Percentiles rank a stretch among this genome's conserved stretches.
phyloP scores from a whole-genome alignment of 371 early-diverging fungal species.

The Apophysomyces sp. region DNA sequence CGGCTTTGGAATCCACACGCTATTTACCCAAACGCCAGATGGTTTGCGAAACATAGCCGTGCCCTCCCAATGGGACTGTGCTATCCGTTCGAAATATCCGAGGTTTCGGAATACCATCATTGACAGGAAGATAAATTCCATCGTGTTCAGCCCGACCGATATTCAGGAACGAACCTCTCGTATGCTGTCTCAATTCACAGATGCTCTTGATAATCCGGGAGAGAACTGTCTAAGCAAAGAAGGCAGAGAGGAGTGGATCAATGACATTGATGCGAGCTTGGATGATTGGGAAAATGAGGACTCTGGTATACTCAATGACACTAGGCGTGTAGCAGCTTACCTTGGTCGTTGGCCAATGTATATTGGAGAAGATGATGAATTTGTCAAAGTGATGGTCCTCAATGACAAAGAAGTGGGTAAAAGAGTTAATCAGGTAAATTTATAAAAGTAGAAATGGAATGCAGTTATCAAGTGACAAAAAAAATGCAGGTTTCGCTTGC shows the following conservation, averaged over 20 bases:
- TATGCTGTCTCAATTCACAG: conserved; percentile 34
- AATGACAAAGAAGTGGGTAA: conserved; percentile 44
- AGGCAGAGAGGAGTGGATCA: conserved; percentile 48
- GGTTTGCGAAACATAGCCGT: conserved; percentile 37
- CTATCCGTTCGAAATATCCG: conserved; percentile 32
- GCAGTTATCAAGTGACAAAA: too few relatives aligned
- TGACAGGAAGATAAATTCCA: conserved; percentile 42
- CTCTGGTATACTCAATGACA: conserved; percentile 37
- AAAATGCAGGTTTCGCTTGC: too few relatives aligned
- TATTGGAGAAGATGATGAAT: conserved; percentile 41
- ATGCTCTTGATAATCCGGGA: conserved; percentile 34
- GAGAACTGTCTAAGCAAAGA: conserved; percentile 35
- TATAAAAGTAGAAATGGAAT: too few relatives aligned
- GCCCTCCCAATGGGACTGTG: conserved; percentile 42
- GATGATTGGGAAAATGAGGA: conserved; percentile 59
- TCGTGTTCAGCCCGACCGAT: conserved; percentile 42
- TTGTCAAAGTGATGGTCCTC: conserved; percentile 38
- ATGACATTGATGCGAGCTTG: conserved; percentile 50
- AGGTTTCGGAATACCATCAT: conserved; percentile 29
- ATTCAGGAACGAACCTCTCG: conserved; percentile 46
- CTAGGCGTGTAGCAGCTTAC: conserved; percentile 18
- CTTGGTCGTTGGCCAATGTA: conserved; percentile 41
- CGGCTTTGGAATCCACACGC: conserved; percentile 40
- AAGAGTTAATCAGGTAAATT: conserved; percentile 45
- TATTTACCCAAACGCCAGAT: conserved; percentile 29